phyloP scores from a whole-genome alignment of 345 rosid genomes.

The Syzygium aromaticum region DNA sequence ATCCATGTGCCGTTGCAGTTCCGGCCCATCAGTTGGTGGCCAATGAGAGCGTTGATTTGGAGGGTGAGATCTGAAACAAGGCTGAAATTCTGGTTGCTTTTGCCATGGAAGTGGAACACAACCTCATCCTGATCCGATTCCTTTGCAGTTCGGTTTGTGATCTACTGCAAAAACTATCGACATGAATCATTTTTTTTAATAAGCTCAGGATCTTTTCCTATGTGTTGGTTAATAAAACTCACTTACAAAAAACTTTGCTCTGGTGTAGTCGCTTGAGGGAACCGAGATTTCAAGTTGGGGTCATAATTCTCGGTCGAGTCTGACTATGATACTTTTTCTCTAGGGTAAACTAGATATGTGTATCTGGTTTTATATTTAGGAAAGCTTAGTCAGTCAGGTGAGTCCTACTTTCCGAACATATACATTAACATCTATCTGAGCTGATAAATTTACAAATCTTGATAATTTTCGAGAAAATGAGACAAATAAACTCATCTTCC shows the following conservation, averaged over 20 bases:
- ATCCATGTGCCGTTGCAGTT: constrained; percentile 3
- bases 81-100: constrained; percentile 3
- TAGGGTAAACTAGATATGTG: not conserved
- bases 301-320: not conserved
- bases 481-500: not conserved
- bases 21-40: not conserved
- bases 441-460: not conserved
- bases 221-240: not conserved
- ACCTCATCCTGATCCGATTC: constrained; percentile 5
- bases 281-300: not conserved
- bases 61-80: constrained; percentile 2
- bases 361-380: not conserved
- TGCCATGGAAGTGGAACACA: constrained; percentile 11
- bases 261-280: not conserved
- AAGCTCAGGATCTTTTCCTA: not conserved
- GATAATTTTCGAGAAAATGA: not conserved
- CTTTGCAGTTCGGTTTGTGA: constrained; percentile 1
- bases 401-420: not conserved
- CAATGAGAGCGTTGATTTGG: constrained; percentile 10
- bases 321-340: not conserved
- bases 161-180: not conserved
- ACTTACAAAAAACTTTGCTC: not conserved
- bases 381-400: not conserved
- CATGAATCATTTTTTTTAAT: not conserved
- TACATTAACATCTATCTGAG: not conserved